Conservation (phyloP, 306 rosid genomes). For the Notholithocarpus densiflorus region DNA sequence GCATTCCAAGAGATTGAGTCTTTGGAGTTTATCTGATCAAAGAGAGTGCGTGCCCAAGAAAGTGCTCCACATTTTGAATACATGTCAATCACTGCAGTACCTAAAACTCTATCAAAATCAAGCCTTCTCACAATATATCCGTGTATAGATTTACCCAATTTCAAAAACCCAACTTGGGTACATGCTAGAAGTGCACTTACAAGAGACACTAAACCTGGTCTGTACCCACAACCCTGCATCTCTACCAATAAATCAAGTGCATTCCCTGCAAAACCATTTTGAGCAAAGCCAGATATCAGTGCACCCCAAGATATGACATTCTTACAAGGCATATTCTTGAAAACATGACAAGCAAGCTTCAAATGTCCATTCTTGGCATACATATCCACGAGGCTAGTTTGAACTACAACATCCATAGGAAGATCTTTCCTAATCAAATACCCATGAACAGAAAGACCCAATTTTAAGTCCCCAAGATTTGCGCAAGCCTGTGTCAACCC, state of each 20-base stretch:
- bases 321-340: conserved; percentile 30
- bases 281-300: conserved; percentile 44
- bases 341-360: conserved; percentile 33
- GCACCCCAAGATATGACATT: conserved; percentile 45
- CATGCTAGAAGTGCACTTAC: conserved; percentile 40
- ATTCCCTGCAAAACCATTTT: conserved; percentile 36
- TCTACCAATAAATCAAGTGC: conserved; percentile 33
- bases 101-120: conserved; percentile 28
- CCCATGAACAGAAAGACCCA: conserved; percentile 36
- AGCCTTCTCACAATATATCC: conserved; percentile 32
- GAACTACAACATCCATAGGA: conserved; percentile 33
- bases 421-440: conserved; percentile 30
- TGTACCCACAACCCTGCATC: conserved; percentile 36
- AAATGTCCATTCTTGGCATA: conserved; percentile 34
- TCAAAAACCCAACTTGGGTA: conserved; percentile 35
- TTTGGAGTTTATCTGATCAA: conserved; percentile 27
- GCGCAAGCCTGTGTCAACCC: conserved; percentile 51
- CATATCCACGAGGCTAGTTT: conserved; percentile 46
- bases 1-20: conserved; percentile 45
- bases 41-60: conserved; percentile 32
- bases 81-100: conserved; percentile 47
- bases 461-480: conserved; percentile 26
- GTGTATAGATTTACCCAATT: conserved; percentile 44
- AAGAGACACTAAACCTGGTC: conserved; percentile 33
- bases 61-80: conserved; percentile 49